Evolutionary conservation across 2,329 filamentous ascomycete species (phyloP).

Genomic region (Talaromyces atroroseus): DNA sequence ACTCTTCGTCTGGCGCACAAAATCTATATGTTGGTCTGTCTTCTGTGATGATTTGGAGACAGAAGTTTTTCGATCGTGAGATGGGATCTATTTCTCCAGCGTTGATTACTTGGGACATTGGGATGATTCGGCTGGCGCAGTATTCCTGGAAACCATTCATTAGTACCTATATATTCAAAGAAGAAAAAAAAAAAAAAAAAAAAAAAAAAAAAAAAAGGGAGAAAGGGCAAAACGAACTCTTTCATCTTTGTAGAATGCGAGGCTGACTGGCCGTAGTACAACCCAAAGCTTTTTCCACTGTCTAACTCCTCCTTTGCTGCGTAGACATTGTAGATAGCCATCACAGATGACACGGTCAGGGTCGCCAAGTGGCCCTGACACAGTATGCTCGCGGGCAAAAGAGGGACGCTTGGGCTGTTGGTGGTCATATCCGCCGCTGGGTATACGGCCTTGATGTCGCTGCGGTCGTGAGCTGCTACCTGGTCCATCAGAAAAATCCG

Average conservation of each 20-base stretch:
- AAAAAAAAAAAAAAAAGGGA: background rate
- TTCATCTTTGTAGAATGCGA: constrained; percentile 90
- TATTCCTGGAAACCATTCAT: constrained; percentile 58
- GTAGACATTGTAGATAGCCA: constrained; percentile 79
- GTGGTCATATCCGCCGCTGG: background rate
- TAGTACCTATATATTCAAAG: background rate
- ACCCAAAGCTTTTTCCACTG: constrained; percentile 96
- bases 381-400: constrained; percentile 2
- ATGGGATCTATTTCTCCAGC: constrained; percentile 89
- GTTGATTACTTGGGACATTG: constrained; percentile 73
- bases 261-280: constrained; percentile 75
- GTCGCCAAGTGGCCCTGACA: constrained; percentile 44
- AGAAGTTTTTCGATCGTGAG: constrained; percentile 76
- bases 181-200: background rate
- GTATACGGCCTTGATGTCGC: constrained; percentile 16
- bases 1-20: constrained; percentile 73
- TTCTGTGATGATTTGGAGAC: constrained; percentile 88
- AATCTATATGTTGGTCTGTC: constrained; percentile 73
- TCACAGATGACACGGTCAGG: constrained; percentile 91
- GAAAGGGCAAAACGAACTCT: constrained; percentile 30
- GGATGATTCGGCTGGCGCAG: constrained; percentile 73
- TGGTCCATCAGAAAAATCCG: constrained; percentile 70
- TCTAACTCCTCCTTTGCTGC: constrained; percentile 70
- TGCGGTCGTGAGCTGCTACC: constrained; percentile 19
- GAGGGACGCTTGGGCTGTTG: constrained; percentile 1